These are phyloP conservation scores for Rhodotorula kratochvilovae DNA, from an alignment of 768 basidiomycete species.

Conservation along the genomic window DNA sequence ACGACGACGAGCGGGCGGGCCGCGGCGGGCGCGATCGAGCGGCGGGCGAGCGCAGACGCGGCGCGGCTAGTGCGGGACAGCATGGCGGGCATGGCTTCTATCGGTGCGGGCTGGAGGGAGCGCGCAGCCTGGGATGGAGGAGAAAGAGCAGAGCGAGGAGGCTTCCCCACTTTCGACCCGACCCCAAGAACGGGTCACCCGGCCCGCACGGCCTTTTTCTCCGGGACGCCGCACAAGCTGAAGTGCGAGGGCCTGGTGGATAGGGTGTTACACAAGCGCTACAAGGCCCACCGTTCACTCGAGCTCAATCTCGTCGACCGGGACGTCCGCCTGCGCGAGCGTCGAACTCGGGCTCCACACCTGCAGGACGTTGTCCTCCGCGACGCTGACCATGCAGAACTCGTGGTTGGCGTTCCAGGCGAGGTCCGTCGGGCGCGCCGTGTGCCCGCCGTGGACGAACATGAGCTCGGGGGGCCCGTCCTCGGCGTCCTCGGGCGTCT, in stretches of 20 bases:
- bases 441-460: conserved; percentile 81
- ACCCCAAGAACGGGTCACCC: too few relatives aligned
- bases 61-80: neutral
- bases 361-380: conserved; percentile 95
- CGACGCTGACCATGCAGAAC: conserved; percentile 52
- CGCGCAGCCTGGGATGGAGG: neutral
- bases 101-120: neutral
- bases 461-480: conserved; percentile 95
- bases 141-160: too few relatives aligned
- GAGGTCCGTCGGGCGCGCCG: conserved; percentile 74
- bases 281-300: conserved; percentile 18
- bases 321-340: conserved; percentile 19
- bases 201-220: too few relatives aligned
- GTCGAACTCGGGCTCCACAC: conserved; percentile 81
- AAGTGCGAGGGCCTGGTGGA: too few relatives aligned
- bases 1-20: conserved; percentile 2
- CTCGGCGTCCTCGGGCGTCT: conserved; percentile 95
- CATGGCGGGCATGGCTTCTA: neutral
- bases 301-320: conserved; percentile 30
- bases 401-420: conserved; percentile 72
- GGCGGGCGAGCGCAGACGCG: neutral
- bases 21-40: neutral
- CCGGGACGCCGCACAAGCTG: too few relatives aligned
- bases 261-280: neutral
- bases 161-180: too few relatives aligned